Evolutionary conservation across 2,329 filamentous ascomycete genomes (phyloP).

Genomic region (Coniochaeta prunicola): DNA sequence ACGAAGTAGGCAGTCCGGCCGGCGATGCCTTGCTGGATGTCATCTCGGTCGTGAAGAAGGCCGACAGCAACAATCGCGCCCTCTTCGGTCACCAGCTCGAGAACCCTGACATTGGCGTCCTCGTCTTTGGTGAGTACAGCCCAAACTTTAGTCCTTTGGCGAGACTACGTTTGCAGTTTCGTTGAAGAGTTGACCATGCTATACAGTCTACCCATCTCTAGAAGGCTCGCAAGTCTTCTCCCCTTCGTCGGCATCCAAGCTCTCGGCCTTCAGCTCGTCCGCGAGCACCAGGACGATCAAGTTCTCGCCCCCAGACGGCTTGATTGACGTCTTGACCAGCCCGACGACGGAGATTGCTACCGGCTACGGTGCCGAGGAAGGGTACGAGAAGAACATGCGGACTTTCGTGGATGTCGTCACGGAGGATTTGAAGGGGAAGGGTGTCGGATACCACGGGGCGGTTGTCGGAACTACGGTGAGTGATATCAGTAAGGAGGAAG

Average conservation of each 20-base stretch:
- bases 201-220: neutral
- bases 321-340: neutral
- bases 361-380: neutral
- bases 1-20: neutral
- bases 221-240: slow-evolving; percentile 2
- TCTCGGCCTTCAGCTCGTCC: slow-evolving; percentile 5
- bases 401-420: neutral
- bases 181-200: neutral
- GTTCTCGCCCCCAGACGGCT: neutral
- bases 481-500: neutral
- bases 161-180: neutral
- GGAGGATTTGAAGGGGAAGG: slow-evolving; percentile 14
- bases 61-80: neutral
- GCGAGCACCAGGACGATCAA: neutral
- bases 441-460: slow-evolving; percentile 8
- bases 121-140: neutral
- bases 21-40: neutral
- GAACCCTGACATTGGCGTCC: slow-evolving; percentile 1
- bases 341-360: neutral
- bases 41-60: neutral
- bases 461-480: neutral
- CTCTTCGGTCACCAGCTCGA: slow-evolving; percentile 1
- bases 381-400: neutral
- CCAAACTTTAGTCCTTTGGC: neutral
- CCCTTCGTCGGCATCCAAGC: neutral